These are phyloP conservation scores for Pugionium dolabratum DNA, from an alignment of 345 rosid genomes.

Conservation along the genomic window DNA sequence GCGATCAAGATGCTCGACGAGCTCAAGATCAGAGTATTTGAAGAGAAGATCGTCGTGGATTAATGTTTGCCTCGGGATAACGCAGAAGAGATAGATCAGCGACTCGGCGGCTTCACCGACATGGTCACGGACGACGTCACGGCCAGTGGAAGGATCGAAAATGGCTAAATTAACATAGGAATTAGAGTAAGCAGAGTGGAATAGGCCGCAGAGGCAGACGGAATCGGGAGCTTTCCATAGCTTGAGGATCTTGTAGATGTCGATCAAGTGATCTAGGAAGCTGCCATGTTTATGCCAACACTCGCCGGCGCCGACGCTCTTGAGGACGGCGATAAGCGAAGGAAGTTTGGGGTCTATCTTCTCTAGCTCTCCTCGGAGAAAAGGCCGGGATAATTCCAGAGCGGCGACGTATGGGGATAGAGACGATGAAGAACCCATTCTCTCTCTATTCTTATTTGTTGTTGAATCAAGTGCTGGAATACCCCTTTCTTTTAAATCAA, in stretches of 20 bases:
- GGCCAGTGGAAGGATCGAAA: conserved; percentile 81
- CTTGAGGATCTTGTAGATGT: conserved; percentile 78
- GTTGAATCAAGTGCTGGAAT: too few species aligned
- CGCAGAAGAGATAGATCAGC: conserved; percentile 78
- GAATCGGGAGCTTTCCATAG: conserved; percentile 78
- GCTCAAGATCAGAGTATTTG: conserved; percentile 66
- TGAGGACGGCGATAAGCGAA: conserved; percentile 61
- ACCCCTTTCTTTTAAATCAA: too few species aligned
- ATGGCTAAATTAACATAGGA: conserved; percentile 90
- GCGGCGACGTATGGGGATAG: conserved; percentile 37
- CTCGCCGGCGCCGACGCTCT: conserved; percentile 94
- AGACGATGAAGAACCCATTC: conserved; percentile 34
- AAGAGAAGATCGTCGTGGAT: conserved; percentile 86
- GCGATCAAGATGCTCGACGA: conserved; percentile 57
- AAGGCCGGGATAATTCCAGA: conserved; percentile 68
- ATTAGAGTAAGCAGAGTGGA: conserved; percentile 95
- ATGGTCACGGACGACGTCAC: conserved; percentile 74
- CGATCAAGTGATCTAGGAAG: conserved; percentile 81
- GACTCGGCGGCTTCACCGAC: conserved; percentile 86
- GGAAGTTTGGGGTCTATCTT: conserved; percentile 62
- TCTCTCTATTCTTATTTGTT: neutral
- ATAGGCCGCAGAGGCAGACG: conserved; percentile 89
- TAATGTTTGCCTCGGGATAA: conserved; percentile 77
- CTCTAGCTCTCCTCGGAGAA: conserved; percentile 88
- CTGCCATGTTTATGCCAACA: conserved; percentile 99